Evolutionary conservation across 106 monocot species (phyloP), one percentile per base, ranked within the genome.

Genomic region (Dactylorhiza incarnata): DNA sequence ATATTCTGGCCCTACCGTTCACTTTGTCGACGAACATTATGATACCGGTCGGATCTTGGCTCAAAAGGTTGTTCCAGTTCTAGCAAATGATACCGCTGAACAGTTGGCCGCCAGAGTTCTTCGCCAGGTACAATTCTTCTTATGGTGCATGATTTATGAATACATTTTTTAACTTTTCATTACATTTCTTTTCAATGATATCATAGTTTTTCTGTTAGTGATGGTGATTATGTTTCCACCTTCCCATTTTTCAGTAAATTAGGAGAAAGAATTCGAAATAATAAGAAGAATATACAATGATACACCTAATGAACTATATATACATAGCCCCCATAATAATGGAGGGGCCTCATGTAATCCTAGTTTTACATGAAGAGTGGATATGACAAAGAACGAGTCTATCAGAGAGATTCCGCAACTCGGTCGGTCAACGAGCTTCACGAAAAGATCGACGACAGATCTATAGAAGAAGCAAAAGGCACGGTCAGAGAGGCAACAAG

Each of bases 1-100:
- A 78, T 94, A 83, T 70, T 94, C 99, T 45, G 99, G 99, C 45
- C 89, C 99, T 8, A 99, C 94, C 17, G 71, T 99, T 48, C 99
- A 99, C 48, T 99, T 94, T 81, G 99, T 99, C 7, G 99, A 99
- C 79, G 99, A 99, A 73, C 80, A 92, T 20, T 99, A 86, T 74
- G 99, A 99, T 72, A 92, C 86, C 6, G 99, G 99, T 15, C 81
- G 76, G 14, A 94, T 89, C 22, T 78, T 99, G 8, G 91, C 94
- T 26, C 99, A 99, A 73, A 87, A 81, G 68, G 77, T 82, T 77
- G 94, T 94, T 11, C 94, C 94, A 68, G 99, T 99, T 6, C 72
- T 92, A 61, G 82, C 94, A 9, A 72, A 86, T 72, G 99, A 99
- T 76, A 92, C 88, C 68, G 81, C 89, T 7, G 94, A 94, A 48